Percentiles rank a stretch among this genome's conserved stretches.
These are phyloP conservation scores for Erodium moschatum DNA, from an alignment of 441 rosid genomes.

Conservation along the genomic window DNA sequence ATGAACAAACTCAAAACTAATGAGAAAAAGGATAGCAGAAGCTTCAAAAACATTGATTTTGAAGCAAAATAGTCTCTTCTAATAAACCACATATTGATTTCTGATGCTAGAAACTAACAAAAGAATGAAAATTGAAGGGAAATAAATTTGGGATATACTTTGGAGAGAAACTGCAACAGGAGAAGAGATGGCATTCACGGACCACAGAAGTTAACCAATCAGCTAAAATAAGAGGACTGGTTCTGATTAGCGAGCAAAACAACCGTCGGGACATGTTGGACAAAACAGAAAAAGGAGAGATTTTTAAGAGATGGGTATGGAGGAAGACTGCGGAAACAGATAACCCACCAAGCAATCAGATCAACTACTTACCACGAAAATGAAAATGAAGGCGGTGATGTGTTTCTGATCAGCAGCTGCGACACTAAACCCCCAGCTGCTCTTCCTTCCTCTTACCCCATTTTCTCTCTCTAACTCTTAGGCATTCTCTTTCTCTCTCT, in stretches of 20 bases:
- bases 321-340: not conserved
- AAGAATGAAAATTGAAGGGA: not conserved
- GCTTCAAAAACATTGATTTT: constrained; percentile 16
- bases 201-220: not conserved
- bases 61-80: constrained; percentile 28
- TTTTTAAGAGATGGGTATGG: constrained; percentile 1
- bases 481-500: constrained; percentile 21
- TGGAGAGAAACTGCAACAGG: constrained; percentile 5
- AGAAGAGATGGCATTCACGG: not conserved
- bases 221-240: constrained; percentile 1
- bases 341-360: constrained; percentile 6
- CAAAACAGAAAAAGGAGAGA: not conserved
- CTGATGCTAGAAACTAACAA: constrained; percentile 3
- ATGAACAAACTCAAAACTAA: constrained; percentile 5
- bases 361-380: constrained; percentile 28
- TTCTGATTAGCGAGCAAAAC: constrained; percentile 9
- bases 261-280: not conserved
- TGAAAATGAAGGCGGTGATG: constrained; percentile 14
- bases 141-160: not conserved
- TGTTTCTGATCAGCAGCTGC: constrained; percentile 40
- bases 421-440: constrained; percentile 52
- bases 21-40: not conserved
- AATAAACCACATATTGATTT: constrained; percentile 13
- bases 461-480: constrained; percentile 25
- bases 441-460: constrained; percentile 45